Evolutionary conservation across 306 rosid species (phyloP), one percentile per base, ranked within the genome.

Genomic region (Leucaena leucocephala): DNA sequence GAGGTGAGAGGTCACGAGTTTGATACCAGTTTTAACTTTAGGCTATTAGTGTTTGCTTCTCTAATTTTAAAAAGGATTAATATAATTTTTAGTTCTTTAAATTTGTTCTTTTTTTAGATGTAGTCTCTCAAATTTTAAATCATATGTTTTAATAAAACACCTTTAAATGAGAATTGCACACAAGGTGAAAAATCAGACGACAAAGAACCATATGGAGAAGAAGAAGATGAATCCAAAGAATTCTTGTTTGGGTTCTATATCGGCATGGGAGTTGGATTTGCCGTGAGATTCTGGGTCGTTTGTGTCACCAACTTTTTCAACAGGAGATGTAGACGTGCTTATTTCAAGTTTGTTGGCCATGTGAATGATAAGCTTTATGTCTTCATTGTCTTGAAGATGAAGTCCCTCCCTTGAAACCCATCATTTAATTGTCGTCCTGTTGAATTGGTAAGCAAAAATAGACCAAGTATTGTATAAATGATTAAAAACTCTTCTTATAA

Each of bases 241-340:
- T 61, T 52, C 22, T 52, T 61, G 13, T 61, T 36, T 33, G 40
- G 40, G 16, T 33, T 33, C 12, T 61, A 33, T 61, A 33, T 33
- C 6, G 8, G 40, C 39, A 61, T 61, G 40, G 67, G 67, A 61
- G 67, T 33, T 27, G 67, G 67, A 61, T 61, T 61, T 61, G 67
- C 67, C 34, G 42, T 33, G 13, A 40, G 67, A 61, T 61, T 61
- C 2, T 11, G 67, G 67, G 67, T 61, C 12, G 42, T 61, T 7
- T 61, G 67, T 54, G 61, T n/a, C 7, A 54, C 27, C 22, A 46
- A 17, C 16, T 52, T 52, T 22, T 52, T 52, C 59, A 52, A 52
- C 8, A 17, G 59, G 59, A 52, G 59, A 52, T 52, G 27, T 16
- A 52, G 59, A 17, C 59, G 16, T 52, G 59, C 22, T 52, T 52